Base-by-base conservation (phyloP, 306 rosid species). In the Senna tora region DNA sequence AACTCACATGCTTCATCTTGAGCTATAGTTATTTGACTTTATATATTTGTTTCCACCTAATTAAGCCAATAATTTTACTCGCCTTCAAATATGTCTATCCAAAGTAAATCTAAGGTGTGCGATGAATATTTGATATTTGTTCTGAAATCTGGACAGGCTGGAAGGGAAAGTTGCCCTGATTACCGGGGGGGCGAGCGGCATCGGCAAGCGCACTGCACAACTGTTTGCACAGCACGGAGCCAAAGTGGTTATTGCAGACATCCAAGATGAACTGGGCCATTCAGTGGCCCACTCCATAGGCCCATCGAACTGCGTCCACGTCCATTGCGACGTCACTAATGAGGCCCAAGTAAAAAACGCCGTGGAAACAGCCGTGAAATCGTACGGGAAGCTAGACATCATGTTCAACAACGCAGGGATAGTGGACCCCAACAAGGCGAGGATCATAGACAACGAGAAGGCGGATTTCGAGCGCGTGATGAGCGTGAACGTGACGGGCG, bases 101-200 rank as follows among this genome's bases (percentile, higher is more conserved):
- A n/a, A n/a, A n/a, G n/a, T n/a, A n/a, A n/a, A n/a, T n/a, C 30
- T 25, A 25, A 25, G 30, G 30, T 3, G 30, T 25, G 30, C 30
- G 1, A 25, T 25, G 30, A 25, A 25, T 25, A 3, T 25, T 25
- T 25, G 2, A 25, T 25, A 3, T 25, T 25, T 25, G 2, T 25
- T 25, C 30, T 25, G 8, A 36, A 36, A 36, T 0, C 8, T 36
- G 39, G 6, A 36, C 45, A 93, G 98, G 85, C 50, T 93, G 6
- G 89, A 80, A 61, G 97, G 96, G 39, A 93, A 89, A 69, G 98
- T 93, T 38, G 96, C 97, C 0, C 4, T 93, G 12, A 87, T 93
- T 70, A 93, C 97, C 0, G 98, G 97, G 15, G 98, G 96, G 58
- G 98, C 96, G 0, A 93, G 98, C 36, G 93, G 97, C 13, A 88